Percentiles rank a stretch among this genome's conserved stretches.
These are phyloP conservation scores for Amaranthus tricolor DNA, from an alignment of 179 eudicot species.

Conservation along the genomic window DNA sequence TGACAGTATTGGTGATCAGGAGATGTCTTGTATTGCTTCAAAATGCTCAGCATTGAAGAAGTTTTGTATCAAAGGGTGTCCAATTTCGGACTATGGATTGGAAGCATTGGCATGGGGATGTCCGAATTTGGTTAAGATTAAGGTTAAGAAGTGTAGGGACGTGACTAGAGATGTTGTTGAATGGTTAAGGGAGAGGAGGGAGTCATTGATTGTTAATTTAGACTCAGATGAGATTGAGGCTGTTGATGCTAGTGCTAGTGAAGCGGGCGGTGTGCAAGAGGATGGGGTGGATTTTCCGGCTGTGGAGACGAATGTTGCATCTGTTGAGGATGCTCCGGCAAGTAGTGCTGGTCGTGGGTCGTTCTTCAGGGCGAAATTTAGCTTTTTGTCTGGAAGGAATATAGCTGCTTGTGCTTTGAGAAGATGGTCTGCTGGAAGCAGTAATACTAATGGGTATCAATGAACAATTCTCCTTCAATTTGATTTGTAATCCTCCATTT, in stretches of 20 bases:
- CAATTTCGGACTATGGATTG: slow-evolving; percentile 63
- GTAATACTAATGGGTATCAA: slow-evolving; percentile 24
- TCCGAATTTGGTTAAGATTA: slow-evolving; percentile 74
- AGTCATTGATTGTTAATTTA: slow-evolving; percentile 34
- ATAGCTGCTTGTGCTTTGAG: slow-evolving; percentile 30
- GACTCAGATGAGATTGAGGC: slow-evolving; percentile 35
- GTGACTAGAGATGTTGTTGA: slow-evolving; percentile 62
- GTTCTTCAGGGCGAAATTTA: slow-evolving; percentile 27
- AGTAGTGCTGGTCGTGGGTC: slow-evolving; percentile 24
- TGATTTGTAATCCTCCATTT: not conserved
- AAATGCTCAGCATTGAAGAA: slow-evolving; percentile 69
- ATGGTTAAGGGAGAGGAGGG: slow-evolving; percentile 33
- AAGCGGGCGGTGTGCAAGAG: slow-evolving; percentile 35
- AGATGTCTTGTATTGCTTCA: slow-evolving; percentile 58
- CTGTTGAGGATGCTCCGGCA: slow-evolving; percentile 12
- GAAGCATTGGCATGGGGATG: slow-evolving; percentile 71
- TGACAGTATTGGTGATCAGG: slow-evolving; percentile 68
- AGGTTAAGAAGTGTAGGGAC: slow-evolving; percentile 71
- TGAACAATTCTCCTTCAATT: slow-evolving; percentile 7
- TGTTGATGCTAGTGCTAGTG: slow-evolving; percentile 40
- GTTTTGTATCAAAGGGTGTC: slow-evolving; percentile 74
- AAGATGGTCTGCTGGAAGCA: slow-evolving; percentile 30
- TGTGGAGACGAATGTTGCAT: slow-evolving; percentile 1
- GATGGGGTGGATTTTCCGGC: slow-evolving; percentile 27
- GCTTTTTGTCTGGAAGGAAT: slow-evolving; percentile 31